Evolutionary conservation across 805 yeast genomes (phyloP).

Genomic region (Metschnikowia aberdeeniae): DNA sequence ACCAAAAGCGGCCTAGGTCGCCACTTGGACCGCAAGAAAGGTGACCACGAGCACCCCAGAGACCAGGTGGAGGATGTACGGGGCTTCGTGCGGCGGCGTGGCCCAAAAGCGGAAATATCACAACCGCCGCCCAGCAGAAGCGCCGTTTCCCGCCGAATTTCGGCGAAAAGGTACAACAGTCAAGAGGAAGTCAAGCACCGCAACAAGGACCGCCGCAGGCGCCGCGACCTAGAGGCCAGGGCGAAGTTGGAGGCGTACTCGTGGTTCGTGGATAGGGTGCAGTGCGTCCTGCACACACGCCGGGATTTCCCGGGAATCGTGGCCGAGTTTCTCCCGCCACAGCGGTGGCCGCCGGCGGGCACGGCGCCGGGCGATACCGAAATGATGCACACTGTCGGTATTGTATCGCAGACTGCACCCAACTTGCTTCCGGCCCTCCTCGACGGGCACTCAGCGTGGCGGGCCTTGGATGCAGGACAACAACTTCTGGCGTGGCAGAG

Average conservation of each 20-base stretch:
- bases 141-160: neutral
- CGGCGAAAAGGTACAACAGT: conserved; percentile 33
- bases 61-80: conserved; percentile 45
- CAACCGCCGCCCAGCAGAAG: neutral
- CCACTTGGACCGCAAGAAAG: conserved; percentile 54
- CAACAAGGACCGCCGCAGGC: conserved; percentile 41
- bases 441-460: conserved; percentile 6
- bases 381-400: neutral
- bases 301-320: conserved; percentile 4
- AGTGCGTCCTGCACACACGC: neutral
- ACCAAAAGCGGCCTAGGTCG: conserved; percentile 59
- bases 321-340: conserved; percentile 6
- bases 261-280: conserved; percentile 8
- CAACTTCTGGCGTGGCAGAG: conserved; percentile 4
- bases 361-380: conserved; percentile 5
- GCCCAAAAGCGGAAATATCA: neutral
- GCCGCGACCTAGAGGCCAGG: conserved; percentile 39
- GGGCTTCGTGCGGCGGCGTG: conserved; percentile 31
- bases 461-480: neutral
- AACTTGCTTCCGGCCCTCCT: neutral
- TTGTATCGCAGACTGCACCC: neutral
- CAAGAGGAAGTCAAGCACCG: conserved; percentile 46
- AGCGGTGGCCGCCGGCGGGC: conserved; percentile 9
- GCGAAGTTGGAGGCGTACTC: conserved; percentile 24
- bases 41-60: conserved; percentile 48